Evolutionary conservation across 768 basidiomycete species (phyloP), one percentile per base, ranked within the genome.

Genomic region (Amyloporia xantha): DNA sequence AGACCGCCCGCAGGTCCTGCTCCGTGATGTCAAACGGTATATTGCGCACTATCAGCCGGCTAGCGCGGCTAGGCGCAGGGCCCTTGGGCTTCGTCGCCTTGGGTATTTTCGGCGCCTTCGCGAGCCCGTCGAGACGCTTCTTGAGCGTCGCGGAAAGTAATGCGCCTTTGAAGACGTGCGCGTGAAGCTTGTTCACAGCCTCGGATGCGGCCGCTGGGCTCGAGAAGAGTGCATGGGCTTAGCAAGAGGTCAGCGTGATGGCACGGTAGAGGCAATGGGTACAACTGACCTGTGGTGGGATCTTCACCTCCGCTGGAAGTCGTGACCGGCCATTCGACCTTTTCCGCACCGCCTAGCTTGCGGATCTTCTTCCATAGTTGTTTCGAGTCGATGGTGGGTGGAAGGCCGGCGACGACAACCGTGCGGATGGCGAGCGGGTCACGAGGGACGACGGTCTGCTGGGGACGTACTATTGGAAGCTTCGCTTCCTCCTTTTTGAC

Each of bases 31-130:
- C 73, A 57, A 81, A 96, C 0, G 91, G 86, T 36, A 96, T 71
- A 64, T 98, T 98, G 51, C 94, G 82, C 21, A 98, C 77, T 60
- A 98, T 95, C 47, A 98, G 76, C 19, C 93, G 77, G 55, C 81
- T 88, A 0, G 82, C 80, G 51, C 82, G 82, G 59, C 74, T 88
- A 0, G 86, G 86, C 1, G 75, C 74, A 1, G 72, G 65, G 24
- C 62, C 64, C 11, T 56, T 56, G 24, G 64, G 65, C 42, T 17
- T 40, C 59, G 51, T 54, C 36, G 53, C 27, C 19, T 51, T 47
- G 41, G 52, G 54, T 39, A 56, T 56, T 26, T 60, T 71, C 19
- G 64, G 51, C 5, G 74, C 66, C 54, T 81, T 86, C 15, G 75
- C 68, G 7, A 86, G 71, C 2, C 70, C 77, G 49, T 93, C 88